Conservation (phyloP, 2,329 filamentous ascomycete species). For the Monosporascus sp. region DNA sequence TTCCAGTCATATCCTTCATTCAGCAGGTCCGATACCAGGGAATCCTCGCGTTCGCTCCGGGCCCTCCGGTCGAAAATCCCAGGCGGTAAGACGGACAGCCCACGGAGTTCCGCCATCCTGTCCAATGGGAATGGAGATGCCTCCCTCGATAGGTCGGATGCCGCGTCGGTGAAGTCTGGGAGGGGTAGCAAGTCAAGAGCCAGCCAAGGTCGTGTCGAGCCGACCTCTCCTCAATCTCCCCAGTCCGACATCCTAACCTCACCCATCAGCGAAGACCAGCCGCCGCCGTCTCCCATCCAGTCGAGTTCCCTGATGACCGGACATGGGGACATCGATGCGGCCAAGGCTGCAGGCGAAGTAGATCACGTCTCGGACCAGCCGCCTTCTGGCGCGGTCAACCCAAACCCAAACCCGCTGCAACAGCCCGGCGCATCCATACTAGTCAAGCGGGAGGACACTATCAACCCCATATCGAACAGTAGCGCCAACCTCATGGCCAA, state of each 20-base stretch:
- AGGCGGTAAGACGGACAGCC: slow-evolving; percentile 71
- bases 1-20: slow-evolving; percentile 89
- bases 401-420: slow-evolving; percentile 50
- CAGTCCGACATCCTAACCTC: slow-evolving; percentile 36
- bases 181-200: slow-evolving; percentile 52
- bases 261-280: slow-evolving; percentile 45
- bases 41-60: slow-evolving; percentile 81
- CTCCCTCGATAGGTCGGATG: slow-evolving; percentile 61
- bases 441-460: slow-evolving; percentile 68
- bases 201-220: slow-evolving; percentile 38
- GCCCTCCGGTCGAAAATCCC: slow-evolving; percentile 87
- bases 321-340: slow-evolving; percentile 72
- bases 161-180: slow-evolving; percentile 67
- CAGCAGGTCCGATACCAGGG: slow-evolving; percentile 86
- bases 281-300: slow-evolving; percentile 84
- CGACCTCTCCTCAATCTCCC: slow-evolving; percentile 34
- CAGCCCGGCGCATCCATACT: slow-evolving; percentile 86
- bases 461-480: slow-evolving; percentile 53
- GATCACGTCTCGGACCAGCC: slow-evolving; percentile 91
- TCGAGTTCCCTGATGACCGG: slow-evolving; percentile 67
- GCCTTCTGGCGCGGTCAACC: slow-evolving; percentile 59
- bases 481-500: slow-evolving; percentile 38
- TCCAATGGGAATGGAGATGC: slow-evolving; percentile 57
- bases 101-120: slow-evolving; percentile 66
- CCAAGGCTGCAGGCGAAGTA: slow-evolving; percentile 83